A percentile compares a stretch with the other conserved stretches of the same genome.
Evolutionary conservation across 495 filamentous ascomycete genomes (phyloP).

Genomic region (Lasiosphaeriaceae sp.): DNA sequence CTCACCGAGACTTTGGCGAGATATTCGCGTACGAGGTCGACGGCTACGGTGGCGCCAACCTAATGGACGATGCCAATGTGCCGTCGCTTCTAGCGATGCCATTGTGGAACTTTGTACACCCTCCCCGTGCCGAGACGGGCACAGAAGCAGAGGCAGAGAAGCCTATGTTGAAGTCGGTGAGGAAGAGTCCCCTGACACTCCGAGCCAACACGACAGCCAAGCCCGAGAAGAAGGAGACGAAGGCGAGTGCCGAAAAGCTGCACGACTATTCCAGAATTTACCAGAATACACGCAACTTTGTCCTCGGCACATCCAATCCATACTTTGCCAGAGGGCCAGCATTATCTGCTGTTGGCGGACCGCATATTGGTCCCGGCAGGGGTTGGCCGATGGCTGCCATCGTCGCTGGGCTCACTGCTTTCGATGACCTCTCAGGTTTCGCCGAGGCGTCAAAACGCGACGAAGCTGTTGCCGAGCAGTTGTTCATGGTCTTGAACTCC

Average conservation of each 20-base stretch:
- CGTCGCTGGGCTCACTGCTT: slow-evolving; percentile 42
- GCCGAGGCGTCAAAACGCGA: slow-evolving; percentile 30
- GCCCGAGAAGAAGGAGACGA: neutral
- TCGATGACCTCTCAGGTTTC: slow-evolving; percentile 43
- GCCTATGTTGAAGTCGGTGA: slow-evolving; percentile 9
- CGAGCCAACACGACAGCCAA: neutral
- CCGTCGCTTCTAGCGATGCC: slow-evolving; percentile 51
- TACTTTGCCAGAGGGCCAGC: slow-evolving; percentile 56
- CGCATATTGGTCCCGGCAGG: slow-evolving; percentile 53
- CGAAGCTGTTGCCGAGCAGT: slow-evolving; percentile 22
- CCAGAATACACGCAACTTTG: slow-evolving; percentile 53
- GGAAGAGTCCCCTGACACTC: neutral
- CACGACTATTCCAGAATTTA: slow-evolving; percentile 40
- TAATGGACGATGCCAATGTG: slow-evolving; percentile 66
- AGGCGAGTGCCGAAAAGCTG: neutral
- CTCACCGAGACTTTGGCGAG: slow-evolving; percentile 32
- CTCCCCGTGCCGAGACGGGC: too few species aligned
- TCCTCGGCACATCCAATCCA: slow-evolving; percentile 53
- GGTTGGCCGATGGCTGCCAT: slow-evolving; percentile 60
- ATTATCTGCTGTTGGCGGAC: slow-evolving; percentile 54
- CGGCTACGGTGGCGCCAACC: slow-evolving; percentile 53
- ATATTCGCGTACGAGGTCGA: slow-evolving; percentile 63
- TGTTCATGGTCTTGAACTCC: slow-evolving; percentile 43
- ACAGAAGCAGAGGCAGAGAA: neutral
- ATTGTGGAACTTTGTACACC: slow-evolving; percentile 28